Conservation (phyloP, 2,329 filamentous ascomycete genomes). For the Paraconiothyrium sp. region DNA sequence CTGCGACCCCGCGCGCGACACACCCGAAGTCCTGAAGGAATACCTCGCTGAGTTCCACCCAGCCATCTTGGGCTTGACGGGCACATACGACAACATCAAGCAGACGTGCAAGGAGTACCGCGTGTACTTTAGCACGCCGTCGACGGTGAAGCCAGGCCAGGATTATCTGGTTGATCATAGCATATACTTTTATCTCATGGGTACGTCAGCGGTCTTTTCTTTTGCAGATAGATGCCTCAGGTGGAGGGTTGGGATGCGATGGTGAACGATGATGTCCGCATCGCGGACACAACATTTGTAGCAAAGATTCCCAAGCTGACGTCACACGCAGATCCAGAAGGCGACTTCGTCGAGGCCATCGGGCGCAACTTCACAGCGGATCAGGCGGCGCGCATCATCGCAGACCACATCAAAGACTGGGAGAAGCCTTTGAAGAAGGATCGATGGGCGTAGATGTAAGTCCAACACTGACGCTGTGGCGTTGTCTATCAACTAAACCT, state of each 20-base stretch:
- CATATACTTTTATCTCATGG: slow-evolving; percentile 99
- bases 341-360: slow-evolving; percentile 97
- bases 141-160: slow-evolving; percentile 87
- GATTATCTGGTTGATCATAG: slow-evolving; percentile 98
- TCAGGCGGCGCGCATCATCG: slow-evolving; percentile 82
- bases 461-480: background rate
- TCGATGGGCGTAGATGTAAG: slow-evolving; percentile 31
- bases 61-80: slow-evolving; percentile 86
- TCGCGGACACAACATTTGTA: background rate
- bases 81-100: slow-evolving; percentile 93
- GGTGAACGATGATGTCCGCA: background rate
- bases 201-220: slow-evolving; percentile 53
- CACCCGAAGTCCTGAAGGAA: slow-evolving; percentile 80
- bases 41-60: slow-evolving; percentile 94
- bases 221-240: background rate
- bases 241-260: background rate
- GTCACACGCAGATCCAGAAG: slow-evolving; percentile 79
- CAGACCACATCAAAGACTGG: slow-evolving; percentile 86
- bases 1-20: slow-evolving; percentile 93
- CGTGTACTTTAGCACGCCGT: slow-evolving; percentile 95
- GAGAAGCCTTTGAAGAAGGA: slow-evolving; percentile 63
- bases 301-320: slow-evolving; percentile 29
- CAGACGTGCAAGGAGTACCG: slow-evolving; percentile 93
- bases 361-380: slow-evolving; percentile 93
- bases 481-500: background rate